phyloP scores from a whole-genome alignment of 352 stramenopile species.

The Phytophthora cactorum region DNA sequence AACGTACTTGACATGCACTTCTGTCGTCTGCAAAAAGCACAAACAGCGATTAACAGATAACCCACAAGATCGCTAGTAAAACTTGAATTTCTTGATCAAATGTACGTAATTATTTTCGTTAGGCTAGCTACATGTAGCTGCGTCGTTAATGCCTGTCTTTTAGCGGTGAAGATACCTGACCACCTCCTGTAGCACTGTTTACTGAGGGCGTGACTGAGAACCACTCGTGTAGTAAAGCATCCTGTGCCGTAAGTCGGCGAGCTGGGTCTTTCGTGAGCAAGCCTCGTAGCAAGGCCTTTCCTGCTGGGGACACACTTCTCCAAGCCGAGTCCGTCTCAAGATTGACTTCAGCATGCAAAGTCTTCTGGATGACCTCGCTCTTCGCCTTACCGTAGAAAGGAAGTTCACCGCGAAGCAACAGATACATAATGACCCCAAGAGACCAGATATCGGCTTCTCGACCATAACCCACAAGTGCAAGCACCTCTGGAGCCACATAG shows the following conservation, averaged over 20 bases:
- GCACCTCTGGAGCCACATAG: conserved; percentile 94
- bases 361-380: conserved; percentile 94
- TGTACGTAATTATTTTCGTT: background rate
- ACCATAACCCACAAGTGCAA: conserved; percentile 89
- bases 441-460: conserved; percentile 93
- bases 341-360: conserved; percentile 84
- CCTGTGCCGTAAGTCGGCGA: conserved; percentile 79
- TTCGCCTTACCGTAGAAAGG: conserved; percentile 93
- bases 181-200: conserved; percentile 11
- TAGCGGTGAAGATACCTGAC: background rate
- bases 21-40: conserved; percentile 28
- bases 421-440: conserved; percentile 93
- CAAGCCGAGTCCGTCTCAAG: conserved; percentile 71
- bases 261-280: conserved; percentile 87
- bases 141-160: conserved; percentile 21
- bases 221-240: conserved; percentile 86
- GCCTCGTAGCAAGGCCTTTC: conserved; percentile 75
- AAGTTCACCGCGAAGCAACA: conserved; percentile 88
- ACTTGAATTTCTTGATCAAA: background rate
- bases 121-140: background rate
- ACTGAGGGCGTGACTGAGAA: conserved; percentile 56
- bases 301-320: conserved; percentile 57
- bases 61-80: background rate
- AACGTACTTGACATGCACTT: conserved; percentile 36
- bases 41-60: conserved; percentile 1